A percentile compares a stretch with the other conserved stretches of the same genome.
These are phyloP conservation scores for Dendrobium huoshanense DNA, from an alignment of 106 monocot species.

Conservation along the genomic window DNA sequence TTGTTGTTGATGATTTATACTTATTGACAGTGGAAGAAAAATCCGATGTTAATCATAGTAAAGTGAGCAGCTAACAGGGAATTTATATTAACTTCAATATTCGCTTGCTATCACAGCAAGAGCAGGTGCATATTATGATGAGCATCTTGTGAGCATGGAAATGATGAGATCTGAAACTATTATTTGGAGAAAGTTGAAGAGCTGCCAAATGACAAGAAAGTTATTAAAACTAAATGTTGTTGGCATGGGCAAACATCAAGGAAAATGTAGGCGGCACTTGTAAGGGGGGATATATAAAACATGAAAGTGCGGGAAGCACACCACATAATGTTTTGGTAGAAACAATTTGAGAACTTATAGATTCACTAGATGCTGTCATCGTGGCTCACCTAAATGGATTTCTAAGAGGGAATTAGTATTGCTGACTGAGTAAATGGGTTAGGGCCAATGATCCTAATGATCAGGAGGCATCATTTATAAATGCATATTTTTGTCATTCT, in stretches of 20 bases:
- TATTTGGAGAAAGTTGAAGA: background rate
- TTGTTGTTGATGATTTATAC: background rate
- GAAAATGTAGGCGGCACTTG: background rate
- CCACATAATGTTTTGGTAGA: background rate
- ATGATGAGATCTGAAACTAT: background rate
- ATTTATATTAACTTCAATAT: background rate
- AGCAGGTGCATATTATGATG: background rate
- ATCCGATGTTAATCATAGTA: background rate
- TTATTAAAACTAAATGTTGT: background rate
- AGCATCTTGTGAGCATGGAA: background rate
- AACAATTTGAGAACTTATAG: background rate
- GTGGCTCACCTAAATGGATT: background rate
- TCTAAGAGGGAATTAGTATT: background rate
- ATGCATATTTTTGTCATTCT: background rate
- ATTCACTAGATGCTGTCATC: background rate
- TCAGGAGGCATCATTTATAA: background rate
- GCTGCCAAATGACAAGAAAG: too few relatives aligned
- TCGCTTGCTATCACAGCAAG: too few relatives aligned
- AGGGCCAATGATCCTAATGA: background rate
- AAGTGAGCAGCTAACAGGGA: background rate
- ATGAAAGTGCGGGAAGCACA: too few relatives aligned
- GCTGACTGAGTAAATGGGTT: background rate
- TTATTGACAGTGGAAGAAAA: background rate
- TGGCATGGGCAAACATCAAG: background rate
- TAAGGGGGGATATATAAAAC: background rate